A percentile compares a stretch with the other conserved stretches of the same genome.
These are phyloP conservation scores for Delphinella strobiligena DNA, from an alignment of 2,329 filamentous ascomycete genomes.

Conservation along the genomic window DNA sequence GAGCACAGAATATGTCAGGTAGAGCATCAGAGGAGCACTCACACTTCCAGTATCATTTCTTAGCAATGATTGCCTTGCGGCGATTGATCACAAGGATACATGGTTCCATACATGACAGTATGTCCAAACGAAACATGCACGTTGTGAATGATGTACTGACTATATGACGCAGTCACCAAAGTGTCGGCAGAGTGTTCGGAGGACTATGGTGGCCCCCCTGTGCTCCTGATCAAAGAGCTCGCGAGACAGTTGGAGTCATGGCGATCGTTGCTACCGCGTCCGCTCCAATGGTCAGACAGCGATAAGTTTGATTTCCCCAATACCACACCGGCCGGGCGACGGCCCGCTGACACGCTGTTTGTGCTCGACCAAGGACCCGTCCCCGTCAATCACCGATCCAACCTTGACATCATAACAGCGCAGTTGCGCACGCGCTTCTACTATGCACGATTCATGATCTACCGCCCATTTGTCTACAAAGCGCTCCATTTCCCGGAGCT, in stretches of 20 bases:
- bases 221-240: slow-evolving; percentile 38
- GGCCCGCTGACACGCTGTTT: slow-evolving; percentile 30
- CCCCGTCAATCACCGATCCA: slow-evolving; percentile 37
- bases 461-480: slow-evolving; percentile 49
- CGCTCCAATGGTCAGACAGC: slow-evolving; percentile 47
- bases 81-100: slow-evolving; percentile 43
- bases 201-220: slow-evolving; percentile 26
- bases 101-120: slow-evolving; percentile 40
- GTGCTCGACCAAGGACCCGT: slow-evolving; percentile 33
- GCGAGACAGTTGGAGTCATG: slow-evolving; percentile 45
- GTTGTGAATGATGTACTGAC: background rate
- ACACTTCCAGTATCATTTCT: slow-evolving; percentile 47
- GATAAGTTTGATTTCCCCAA: slow-evolving; percentile 32
- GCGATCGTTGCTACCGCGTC: slow-evolving; percentile 42
- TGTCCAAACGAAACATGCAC: slow-evolving; percentile 15
- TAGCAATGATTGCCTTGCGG: slow-evolving; percentile 47
- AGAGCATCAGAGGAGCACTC: slow-evolving; percentile 37
- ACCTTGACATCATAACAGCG: slow-evolving; percentile 45
- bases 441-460: slow-evolving; percentile 45
- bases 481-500: slow-evolving; percentile 45
- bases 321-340: slow-evolving; percentile 15
- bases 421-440: slow-evolving; percentile 47
- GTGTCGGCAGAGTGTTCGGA: slow-evolving; percentile 18
- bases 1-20: slow-evolving; percentile 27
- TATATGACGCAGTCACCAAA: slow-evolving; percentile 12